Evolutionary conservation across 2,329 filamentous ascomycete genomes (phyloP).

Genomic region (Trematosphaeria pertusa): DNA sequence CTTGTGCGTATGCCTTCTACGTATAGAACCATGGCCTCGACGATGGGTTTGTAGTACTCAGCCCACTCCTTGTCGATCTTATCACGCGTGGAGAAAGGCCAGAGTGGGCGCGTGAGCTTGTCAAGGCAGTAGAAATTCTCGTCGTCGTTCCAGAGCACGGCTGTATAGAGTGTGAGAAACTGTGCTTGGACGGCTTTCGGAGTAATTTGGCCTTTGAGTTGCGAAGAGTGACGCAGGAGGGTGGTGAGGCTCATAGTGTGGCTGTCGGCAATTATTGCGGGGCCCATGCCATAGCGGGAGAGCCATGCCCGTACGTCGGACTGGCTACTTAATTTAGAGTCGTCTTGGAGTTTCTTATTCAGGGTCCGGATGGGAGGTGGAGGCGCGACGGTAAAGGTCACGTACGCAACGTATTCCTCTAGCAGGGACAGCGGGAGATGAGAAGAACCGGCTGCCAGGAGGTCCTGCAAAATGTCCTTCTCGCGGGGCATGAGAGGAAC

Average conservation of each 20-base stretch:
- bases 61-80: slow-evolving; percentile 19
- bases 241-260: neutral
- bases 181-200: slow-evolving; percentile 17
- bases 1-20: slow-evolving; percentile 26
- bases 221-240: neutral
- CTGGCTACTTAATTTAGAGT: slow-evolving; percentile 8
- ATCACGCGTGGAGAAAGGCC: neutral
- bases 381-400: slow-evolving; percentile 30
- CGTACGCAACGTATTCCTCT: slow-evolving; percentile 29
- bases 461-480: slow-evolving; percentile 1
- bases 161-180: slow-evolving; percentile 25
- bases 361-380: slow-evolving; percentile 24
- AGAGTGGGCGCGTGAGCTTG: slow-evolving; percentile 2
- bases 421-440: slow-evolving; percentile 27
- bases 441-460: slow-evolving; percentile 6
- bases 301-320: slow-evolving; percentile 31
- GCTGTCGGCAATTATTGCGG: neutral
- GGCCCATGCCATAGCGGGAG: slow-evolving; percentile 22
- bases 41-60: slow-evolving; percentile 14
- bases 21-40: slow-evolving; percentile 27
- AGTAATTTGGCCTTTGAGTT: slow-evolving; percentile 15
- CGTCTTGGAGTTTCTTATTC: slow-evolving; percentile 21
- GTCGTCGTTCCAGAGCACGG: slow-evolving; percentile 16
- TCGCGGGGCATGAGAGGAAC: slow-evolving; percentile 24
- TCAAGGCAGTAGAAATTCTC: slow-evolving; percentile 1